A percentile compares a stretch with the other conserved stretches of the same genome.
Evolutionary conservation across 1,139 yeast species (phyloP).

Genomic region (Suhomyces ambrosiae): DNA sequence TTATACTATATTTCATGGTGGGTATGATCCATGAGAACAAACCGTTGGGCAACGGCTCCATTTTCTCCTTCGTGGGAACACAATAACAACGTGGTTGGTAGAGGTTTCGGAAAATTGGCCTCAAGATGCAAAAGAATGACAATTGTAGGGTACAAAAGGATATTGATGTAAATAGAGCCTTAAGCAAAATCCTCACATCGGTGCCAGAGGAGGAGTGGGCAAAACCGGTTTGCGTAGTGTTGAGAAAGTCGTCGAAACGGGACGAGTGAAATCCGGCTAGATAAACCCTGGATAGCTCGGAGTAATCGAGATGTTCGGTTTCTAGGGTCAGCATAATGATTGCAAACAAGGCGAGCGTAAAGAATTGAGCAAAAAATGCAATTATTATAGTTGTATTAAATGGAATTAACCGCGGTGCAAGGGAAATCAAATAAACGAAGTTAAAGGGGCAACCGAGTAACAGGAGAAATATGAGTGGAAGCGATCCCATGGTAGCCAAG

Average conservation of each 20-base stretch:
- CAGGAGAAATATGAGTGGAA: no score
- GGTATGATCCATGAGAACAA: conserved; percentile 53
- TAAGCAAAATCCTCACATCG: conserved; percentile 41
- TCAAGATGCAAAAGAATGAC: conserved; percentile 51
- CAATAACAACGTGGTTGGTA: conserved; percentile 60
- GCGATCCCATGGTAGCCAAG: no score
- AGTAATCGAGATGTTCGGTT: background rate
- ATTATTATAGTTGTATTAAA: no score
- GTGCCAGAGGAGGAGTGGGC: conserved; percentile 50
- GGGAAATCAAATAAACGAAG: no score
- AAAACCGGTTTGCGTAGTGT: conserved; percentile 59
- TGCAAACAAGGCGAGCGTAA: no score
- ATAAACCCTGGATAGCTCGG: conserved; percentile 13
- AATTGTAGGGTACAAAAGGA: conserved; percentile 55
- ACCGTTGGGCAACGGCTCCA: conserved; percentile 41
- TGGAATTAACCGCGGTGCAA: no score
- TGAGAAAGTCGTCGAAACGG: conserved; percentile 43
- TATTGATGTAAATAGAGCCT: conserved; percentile 53
- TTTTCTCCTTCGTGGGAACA: conserved; percentile 41
- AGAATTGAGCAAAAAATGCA: no score
- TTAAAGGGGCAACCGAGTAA: no score
- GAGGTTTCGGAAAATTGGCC: conserved; percentile 48
- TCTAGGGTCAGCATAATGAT: conserved; percentile 7
- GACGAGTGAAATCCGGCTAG: conserved; percentile 18
- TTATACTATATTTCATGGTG: conserved; percentile 39